phyloP scores from a whole-genome alignment of 2,329 filamentous ascomycete species.

The Atkinsonella texensis region DNA sequence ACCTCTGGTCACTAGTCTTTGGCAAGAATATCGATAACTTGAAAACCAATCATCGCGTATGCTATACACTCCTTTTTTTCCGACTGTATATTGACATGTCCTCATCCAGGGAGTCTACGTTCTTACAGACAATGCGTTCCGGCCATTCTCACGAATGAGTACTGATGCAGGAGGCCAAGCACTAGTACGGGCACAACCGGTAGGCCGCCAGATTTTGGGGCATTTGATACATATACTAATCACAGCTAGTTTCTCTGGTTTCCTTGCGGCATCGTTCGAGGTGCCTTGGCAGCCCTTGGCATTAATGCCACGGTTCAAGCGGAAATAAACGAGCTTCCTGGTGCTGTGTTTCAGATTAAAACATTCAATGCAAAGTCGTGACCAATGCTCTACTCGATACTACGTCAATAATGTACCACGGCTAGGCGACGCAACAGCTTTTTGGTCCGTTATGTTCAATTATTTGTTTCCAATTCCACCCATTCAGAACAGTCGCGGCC shows the following conservation, averaged over 20 bases:
- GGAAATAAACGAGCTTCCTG: conserved; percentile 75
- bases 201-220: conserved; percentile 31
- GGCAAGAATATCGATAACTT: conserved; percentile 97
- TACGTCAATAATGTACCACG: background rate
- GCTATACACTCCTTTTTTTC: conserved; percentile 9
- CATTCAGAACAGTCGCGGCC: background rate
- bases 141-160: conserved; percentile 81
- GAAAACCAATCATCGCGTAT: conserved; percentile 88
- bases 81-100: background rate
- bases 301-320: conserved; percentile 86
- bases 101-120: conserved; percentile 73
- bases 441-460: background rate
- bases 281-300: conserved; percentile 83
- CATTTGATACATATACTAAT: background rate
- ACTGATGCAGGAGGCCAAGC: conserved; percentile 65
- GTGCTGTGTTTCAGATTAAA: conserved; percentile 92
- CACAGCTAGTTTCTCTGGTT: conserved; percentile 76
- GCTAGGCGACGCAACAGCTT: background rate
- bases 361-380: conserved; percentile 58
- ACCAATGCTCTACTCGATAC: conserved; percentile 5
- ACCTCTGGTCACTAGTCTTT: conserved; percentile 90
- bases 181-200: conserved; percentile 64
- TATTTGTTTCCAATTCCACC: background rate
- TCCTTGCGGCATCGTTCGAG: conserved; percentile 83
- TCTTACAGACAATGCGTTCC: conserved; percentile 83